Conservation (phyloP, 306 rosid genomes). For the Gleditsia sinensis region DNA sequence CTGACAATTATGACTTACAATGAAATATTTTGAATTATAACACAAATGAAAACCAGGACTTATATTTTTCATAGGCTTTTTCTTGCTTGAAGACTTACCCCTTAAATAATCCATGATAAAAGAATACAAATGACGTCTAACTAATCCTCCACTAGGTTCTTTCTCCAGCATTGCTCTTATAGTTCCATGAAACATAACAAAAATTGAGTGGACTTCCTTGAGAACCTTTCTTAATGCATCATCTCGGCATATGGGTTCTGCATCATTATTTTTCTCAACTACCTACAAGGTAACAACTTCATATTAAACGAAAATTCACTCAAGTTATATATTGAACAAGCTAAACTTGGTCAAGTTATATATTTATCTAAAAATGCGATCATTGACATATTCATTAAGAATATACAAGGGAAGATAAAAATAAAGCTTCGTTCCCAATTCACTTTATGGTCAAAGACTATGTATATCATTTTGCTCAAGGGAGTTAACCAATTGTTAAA, state of each 20-base stretch:
- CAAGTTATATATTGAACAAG: neutral
- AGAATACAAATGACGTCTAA: constrained; percentile 75
- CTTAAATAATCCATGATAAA: constrained; percentile 90
- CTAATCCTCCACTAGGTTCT: constrained; percentile 77
- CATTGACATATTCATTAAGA: neutral
- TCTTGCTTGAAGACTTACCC: constrained; percentile 63
- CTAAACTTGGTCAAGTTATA: neutral
- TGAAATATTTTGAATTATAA: constrained; percentile 73
- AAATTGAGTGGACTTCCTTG: constrained; percentile 84
- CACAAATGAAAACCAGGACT: constrained; percentile 37
- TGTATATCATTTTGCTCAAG: neutral
- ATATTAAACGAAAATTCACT: constrained; percentile 18
- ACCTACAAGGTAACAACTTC: constrained; percentile 53
- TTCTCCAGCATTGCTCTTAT: constrained; percentile 80
- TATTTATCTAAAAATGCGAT: neutral
- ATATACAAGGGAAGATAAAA: no score
- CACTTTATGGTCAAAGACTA: neutral
- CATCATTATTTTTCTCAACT: constrained; percentile 85
- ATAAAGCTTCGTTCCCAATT: no score
- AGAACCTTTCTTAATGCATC: constrained; percentile 84
- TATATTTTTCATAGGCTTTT: constrained; percentile 31
- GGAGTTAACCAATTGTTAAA: neutral
- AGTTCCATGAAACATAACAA: constrained; percentile 86
- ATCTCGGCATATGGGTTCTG: constrained; percentile 76
- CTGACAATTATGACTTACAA: constrained; percentile 95